Base-by-base conservation (phyloP, 495 filamentous ascomycete species). In the Aspergillus coremiiformis region DNA sequence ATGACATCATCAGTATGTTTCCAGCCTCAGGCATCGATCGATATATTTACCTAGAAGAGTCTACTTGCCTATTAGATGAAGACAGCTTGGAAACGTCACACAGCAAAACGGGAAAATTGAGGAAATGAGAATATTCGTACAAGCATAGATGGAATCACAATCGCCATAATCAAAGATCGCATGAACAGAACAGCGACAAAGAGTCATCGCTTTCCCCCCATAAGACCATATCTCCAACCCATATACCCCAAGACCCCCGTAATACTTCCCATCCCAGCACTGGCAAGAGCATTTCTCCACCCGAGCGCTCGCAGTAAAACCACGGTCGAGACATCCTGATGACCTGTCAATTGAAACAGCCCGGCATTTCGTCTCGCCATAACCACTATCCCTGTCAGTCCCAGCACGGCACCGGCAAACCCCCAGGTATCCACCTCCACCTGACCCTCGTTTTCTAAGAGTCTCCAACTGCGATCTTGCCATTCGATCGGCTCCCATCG, bases 381-480 rank as follows among this genome's bases (percentile, higher is more conserved):
- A 9, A 19, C 35, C 3, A 39, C 3, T n/a, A 12, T 19, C n/a
- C 12, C 35, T 4, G 17, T 5, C 9, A 44, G 12, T 24, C 68
- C 75, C 4, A 66, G 54, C 8, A 56, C 65, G 32, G 65, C 67
- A 0, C 71, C 75, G 17, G 49, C 64, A 14, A 67, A 49, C 39
- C 72, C 71, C 69, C 70, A 82, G 27, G 72, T 69, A 64, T 85
- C 82, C 20, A 64, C 60, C 55, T 71, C 68, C 11, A 76, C 56
- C 71, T 84, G 79, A 0, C 75, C 69, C 44, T 61, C 56, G 58
- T 78, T 83, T 54, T 76, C 75, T 37, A 78, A 55, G 42, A 84
- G 51, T 23, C 81, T 63, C 81, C 81, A 85, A 35, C 68, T 67
- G 27, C 82, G 72, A 61, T 84, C 81, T 54, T 77, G 60, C 82